Percentiles rank a stretch among this genome's conserved stretches.
Evolutionary conservation across 371 early-diverging fungal species (phyloP).

Genomic region (Actinomortierella ambigua): DNA sequence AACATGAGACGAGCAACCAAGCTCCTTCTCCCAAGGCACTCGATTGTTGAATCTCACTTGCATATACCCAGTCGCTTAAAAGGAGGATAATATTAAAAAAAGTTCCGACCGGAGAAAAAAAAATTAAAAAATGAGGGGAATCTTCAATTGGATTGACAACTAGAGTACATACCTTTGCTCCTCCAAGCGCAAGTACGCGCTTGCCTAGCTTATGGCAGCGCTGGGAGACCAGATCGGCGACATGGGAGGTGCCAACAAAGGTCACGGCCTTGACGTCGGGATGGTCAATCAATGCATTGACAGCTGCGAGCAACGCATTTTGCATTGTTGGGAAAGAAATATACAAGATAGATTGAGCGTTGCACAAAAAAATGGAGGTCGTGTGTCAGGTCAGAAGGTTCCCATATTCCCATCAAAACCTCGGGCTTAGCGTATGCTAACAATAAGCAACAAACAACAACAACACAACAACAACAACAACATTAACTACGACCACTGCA

Average conservation of each 20-base stretch:
- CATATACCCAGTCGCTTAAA: not conserved
- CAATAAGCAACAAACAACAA: too few species aligned
- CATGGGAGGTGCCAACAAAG: slow-evolving; percentile 74
- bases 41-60: too few species aligned
- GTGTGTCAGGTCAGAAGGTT: not conserved
- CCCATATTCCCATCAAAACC: not conserved
- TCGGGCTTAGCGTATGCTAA: too few species aligned
- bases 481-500: too few species aligned
- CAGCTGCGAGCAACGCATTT: slow-evolving; percentile 30
- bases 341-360: not conserved
- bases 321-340: not conserved
- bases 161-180: slow-evolving; percentile 51
- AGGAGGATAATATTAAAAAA: not conserved
- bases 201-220: slow-evolving; percentile 58
- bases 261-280: slow-evolving; percentile 65
- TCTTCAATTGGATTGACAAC: not conserved
- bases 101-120: too few species aligned
- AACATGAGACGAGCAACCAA: not conserved
- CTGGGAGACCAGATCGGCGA: slow-evolving; percentile 61
- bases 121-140: not conserved
- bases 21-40: too few species aligned
- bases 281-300: slow-evolving; percentile 56
- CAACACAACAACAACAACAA: too few species aligned
- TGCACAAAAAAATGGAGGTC: slow-evolving; percentile 6
- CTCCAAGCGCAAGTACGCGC: slow-evolving; percentile 69